Evolutionary conservation across 352 stramenopile genomes (phyloP).

Genomic region (Plasmopara viticola): DNA sequence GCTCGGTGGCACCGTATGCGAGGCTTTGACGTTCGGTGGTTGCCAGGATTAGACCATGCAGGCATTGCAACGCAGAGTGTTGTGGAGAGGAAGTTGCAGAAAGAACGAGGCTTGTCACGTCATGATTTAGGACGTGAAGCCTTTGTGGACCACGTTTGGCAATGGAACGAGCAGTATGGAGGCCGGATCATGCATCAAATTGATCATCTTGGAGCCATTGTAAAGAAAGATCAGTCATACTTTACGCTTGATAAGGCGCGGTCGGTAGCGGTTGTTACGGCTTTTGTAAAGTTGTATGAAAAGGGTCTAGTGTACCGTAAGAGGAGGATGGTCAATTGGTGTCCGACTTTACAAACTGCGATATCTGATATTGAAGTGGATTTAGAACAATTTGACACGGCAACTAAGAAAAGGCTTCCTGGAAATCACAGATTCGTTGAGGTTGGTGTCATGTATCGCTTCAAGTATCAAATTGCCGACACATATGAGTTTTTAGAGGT

Average conservation of each 20-base stretch:
- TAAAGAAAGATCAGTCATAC: slow-evolving; percentile 95
- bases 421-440: slow-evolving; percentile 69
- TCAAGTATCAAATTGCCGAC: slow-evolving; percentile 65
- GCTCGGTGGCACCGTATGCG: slow-evolving; percentile 97
- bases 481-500: slow-evolving; percentile 84
- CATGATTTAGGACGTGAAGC: slow-evolving; percentile 96
- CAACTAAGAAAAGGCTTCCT: slow-evolving; percentile 64
- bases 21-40: slow-evolving; percentile 95
- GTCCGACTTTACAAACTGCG: slow-evolving; percentile 91
- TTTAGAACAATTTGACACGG: slow-evolving; percentile 92
- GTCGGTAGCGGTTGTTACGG: slow-evolving; percentile 54
- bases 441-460: slow-evolving; percentile 82
- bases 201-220: slow-evolving; percentile 87
- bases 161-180: slow-evolving; percentile 98
- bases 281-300: slow-evolving; percentile 91
- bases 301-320: slow-evolving; percentile 96
- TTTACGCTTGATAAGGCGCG: slow-evolving; percentile 98
- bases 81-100: slow-evolving; percentile 98
- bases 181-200: slow-evolving; percentile 95
- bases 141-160: slow-evolving; percentile 96
- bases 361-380: slow-evolving; percentile 98
- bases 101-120: slow-evolving; percentile 84
- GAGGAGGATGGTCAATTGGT: slow-evolving; percentile 98
- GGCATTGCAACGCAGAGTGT: slow-evolving; percentile 99
- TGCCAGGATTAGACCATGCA: slow-evolving; percentile 97